These are phyloP conservation scores for Fusarium circinatum DNA, from an alignment of 2,329 filamentous ascomycete species.

Conservation along the genomic window DNA sequence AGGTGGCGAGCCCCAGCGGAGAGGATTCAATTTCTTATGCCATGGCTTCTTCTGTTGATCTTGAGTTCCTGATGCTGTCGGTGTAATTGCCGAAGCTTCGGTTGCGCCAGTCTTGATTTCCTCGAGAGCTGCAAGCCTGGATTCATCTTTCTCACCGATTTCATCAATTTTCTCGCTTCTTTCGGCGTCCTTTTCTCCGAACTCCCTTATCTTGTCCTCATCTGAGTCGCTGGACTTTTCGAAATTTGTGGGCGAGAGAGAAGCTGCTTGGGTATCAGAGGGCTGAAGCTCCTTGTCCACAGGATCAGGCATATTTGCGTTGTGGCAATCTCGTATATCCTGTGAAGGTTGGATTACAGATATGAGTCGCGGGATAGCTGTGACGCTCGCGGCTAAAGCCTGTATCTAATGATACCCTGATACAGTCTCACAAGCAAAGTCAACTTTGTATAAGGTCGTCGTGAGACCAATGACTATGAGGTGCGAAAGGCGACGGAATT, in stretches of 20 bases:
- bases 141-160: conserved; percentile 8
- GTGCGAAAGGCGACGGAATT: conserved; percentile 8
- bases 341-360: neutral
- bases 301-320: conserved; percentile 41
- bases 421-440: neutral
- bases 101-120: conserved; percentile 64
- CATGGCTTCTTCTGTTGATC: conserved; percentile 63
- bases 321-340: conserved; percentile 6
- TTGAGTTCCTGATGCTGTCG: conserved; percentile 52
- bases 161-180: conserved; percentile 7
- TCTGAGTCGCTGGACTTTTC: conserved; percentile 30
- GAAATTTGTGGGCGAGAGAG: conserved; percentile 41
- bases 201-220: conserved; percentile 29
- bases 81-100: conserved; percentile 64
- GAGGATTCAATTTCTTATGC: conserved; percentile 70
- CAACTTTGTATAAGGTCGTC: neutral
- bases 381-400: neutral
- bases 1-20: conserved; percentile 68
- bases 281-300: conserved; percentile 45
- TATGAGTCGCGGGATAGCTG: neutral
- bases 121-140: conserved; percentile 35
- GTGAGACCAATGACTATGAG: neutral
- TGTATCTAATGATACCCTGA: neutral
- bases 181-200: conserved; percentile 27
- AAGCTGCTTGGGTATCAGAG: conserved; percentile 44